Evolutionary conservation across 129 eudicot genomes (phyloP).

Genomic region (Heracleum sosnowskyi): DNA sequence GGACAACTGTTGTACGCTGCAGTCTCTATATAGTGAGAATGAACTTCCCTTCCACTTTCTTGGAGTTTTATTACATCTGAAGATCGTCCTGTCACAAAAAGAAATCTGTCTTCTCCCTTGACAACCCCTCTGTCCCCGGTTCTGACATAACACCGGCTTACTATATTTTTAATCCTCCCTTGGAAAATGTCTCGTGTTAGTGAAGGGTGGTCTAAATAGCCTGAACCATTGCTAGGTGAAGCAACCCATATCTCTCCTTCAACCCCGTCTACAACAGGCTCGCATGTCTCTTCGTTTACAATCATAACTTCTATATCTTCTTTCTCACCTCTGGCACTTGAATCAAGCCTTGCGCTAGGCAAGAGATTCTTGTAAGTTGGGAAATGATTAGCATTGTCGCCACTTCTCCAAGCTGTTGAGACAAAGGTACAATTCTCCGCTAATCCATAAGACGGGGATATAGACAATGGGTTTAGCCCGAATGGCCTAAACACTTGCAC

Average conservation of each 20-base stretch:
- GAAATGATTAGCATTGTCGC: slow-evolving; percentile 15
- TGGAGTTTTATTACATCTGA: slow-evolving; percentile 43
- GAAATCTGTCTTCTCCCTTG: slow-evolving; percentile 49
- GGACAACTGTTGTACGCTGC: slow-evolving; percentile 49
- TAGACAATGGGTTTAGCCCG: slow-evolving; percentile 46
- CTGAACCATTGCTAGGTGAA: slow-evolving; percentile 64
- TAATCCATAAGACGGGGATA: slow-evolving; percentile 72
- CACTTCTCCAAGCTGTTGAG: slow-evolving; percentile 72
- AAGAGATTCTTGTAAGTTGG: slow-evolving; percentile 45
- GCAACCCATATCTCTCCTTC: slow-evolving; percentile 86
- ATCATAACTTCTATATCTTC: slow-evolving; percentile 42
- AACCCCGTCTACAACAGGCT: slow-evolving; percentile 45
- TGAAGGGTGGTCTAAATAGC: slow-evolving; percentile 60
- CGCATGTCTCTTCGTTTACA: slow-evolving; percentile 56
- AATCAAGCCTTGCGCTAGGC: slow-evolving; percentile 66
- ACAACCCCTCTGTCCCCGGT: slow-evolving; percentile 70
- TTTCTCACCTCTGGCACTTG: slow-evolving; percentile 26
- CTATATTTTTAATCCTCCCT: slow-evolving; percentile 27
- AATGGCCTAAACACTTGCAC: slow-evolving; percentile 38
- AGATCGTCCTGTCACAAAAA: slow-evolving; percentile 58
- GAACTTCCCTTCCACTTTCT: slow-evolving; percentile 30
- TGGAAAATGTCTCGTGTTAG: slow-evolving; percentile 47
- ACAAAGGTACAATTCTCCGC: slow-evolving; percentile 80
- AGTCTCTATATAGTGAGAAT: slow-evolving; percentile 69
- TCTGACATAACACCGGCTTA: slow-evolving; percentile 37